phyloP scores from a whole-genome alignment of 2,329 filamentous ascomycete species.

The Colletotrichum simmondsii region DNA sequence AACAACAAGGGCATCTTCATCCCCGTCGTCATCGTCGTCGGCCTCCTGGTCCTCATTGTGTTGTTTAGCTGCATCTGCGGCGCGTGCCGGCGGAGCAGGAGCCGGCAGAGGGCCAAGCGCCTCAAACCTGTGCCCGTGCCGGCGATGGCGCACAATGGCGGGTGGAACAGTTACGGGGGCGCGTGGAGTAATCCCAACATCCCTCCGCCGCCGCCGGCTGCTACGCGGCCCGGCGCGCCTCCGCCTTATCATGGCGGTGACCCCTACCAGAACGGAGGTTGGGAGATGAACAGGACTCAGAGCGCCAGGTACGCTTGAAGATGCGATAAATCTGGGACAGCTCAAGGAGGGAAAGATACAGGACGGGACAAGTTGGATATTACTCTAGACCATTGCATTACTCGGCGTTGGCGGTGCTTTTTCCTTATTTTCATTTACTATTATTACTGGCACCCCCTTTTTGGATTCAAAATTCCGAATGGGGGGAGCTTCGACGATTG shows the following conservation, averaged over 20 bases:
- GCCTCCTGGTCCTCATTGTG: slow-evolving; percentile 76
- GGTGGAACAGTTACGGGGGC: slow-evolving; percentile 36
- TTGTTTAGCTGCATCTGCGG: slow-evolving; percentile 72
- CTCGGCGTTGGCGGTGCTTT: slow-evolving; percentile 33
- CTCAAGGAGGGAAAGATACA: not conserved
- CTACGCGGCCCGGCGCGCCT: slow-evolving; percentile 20
- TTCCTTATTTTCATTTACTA: slow-evolving; percentile 1
- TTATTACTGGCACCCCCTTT: not conserved
- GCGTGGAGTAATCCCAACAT: slow-evolving; percentile 26
- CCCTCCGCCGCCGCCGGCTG: slow-evolving; percentile 23
- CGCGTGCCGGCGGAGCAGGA: slow-evolving; percentile 43
- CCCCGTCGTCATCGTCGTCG: slow-evolving; percentile 76
- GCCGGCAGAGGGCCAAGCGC: slow-evolving; percentile 35
- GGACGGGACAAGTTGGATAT: not conserved
- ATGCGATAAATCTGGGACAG: not conserved
- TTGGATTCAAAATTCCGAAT: not conserved
- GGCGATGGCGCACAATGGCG: slow-evolving; percentile 25
- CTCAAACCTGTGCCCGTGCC: slow-evolving; percentile 37
- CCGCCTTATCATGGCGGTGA: slow-evolving; percentile 6
- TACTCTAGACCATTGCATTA: slow-evolving; percentile 32
- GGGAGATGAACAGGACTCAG: slow-evolving; percentile 28
- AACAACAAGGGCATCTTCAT: slow-evolving; percentile 86
- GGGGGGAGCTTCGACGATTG: not conserved
- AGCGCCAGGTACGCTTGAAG: slow-evolving; percentile 39
- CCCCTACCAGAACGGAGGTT: slow-evolving; percentile 15